Conservation (phyloP, 2,329 filamentous ascomycete species). For the Aspergillus terreus region DNA sequence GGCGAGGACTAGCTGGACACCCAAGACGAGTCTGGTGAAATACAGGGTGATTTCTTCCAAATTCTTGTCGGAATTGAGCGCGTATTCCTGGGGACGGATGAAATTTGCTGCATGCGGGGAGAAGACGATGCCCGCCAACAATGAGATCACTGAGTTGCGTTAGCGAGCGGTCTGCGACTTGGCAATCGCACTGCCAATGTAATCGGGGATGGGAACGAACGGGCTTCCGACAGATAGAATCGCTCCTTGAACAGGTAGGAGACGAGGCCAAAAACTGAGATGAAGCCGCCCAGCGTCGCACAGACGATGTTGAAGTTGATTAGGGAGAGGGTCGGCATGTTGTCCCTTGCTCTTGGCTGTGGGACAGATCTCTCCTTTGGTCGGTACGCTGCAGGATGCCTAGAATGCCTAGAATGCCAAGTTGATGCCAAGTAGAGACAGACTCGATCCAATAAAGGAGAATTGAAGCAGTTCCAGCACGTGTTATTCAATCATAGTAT, state of each 20-base stretch:
- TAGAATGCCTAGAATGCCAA: not conserved
- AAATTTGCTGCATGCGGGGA: conserved; percentile 74
- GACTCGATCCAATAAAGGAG: too few relatives aligned
- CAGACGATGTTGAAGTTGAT: conserved; percentile 83
- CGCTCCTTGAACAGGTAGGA: conserved; percentile 87
- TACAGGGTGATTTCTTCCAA: conserved; percentile 73
- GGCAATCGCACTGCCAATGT: not conserved
- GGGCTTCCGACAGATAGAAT: conserved; percentile 85
- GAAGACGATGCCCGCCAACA: conserved; percentile 73
- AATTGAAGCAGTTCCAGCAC: conserved; percentile 12
- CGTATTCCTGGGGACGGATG: conserved; percentile 72
- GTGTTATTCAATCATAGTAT: conserved; percentile 39
- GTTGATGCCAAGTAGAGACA: not conserved
- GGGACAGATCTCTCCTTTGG: not conserved
- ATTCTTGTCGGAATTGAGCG: conserved; percentile 52
- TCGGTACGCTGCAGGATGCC: not conserved
- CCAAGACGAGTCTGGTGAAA: conserved; percentile 82
- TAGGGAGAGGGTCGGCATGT: conserved; percentile 60
- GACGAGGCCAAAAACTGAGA: conserved; percentile 84
- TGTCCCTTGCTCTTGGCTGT: conserved; percentile 9
- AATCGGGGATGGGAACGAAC: conserved; percentile 51
- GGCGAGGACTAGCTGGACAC: conserved; percentile 84
- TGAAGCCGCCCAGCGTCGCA: conserved; percentile 77
- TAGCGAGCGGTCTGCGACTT: conserved; percentile 1
- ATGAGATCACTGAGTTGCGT: conserved; percentile 66